Evolutionary conservation across 2,329 filamentous ascomycete species (phyloP).

Genomic region (Coniosporium tulheliwenetii): DNA sequence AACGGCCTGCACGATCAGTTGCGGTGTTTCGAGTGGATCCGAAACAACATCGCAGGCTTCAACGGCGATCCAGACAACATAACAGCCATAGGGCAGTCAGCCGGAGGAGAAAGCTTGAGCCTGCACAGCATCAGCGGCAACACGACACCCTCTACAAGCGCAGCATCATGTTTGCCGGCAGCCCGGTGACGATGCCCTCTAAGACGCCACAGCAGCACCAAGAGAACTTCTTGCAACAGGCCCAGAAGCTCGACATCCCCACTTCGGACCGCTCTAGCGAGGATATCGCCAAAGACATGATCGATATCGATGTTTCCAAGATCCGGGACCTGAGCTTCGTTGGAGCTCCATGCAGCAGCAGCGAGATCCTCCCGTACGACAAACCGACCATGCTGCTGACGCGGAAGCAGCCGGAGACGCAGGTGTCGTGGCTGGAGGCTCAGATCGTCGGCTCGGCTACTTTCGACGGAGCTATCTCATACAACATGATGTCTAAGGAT

Average conservation of each 20-base stretch:
- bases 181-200: conserved; percentile 6
- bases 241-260: conserved; percentile 3
- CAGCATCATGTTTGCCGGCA: conserved; percentile 5
- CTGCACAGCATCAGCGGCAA: conserved; percentile 3
- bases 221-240: conserved; percentile 5
- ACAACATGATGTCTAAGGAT: conserved; percentile 22
- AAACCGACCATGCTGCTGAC: conserved; percentile 4
- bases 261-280: not conserved
- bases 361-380: conserved; percentile 4
- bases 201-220: conserved; percentile 5
- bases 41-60: conserved; percentile 3
- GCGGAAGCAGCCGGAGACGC: not conserved
- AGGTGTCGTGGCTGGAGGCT: conserved; percentile 1
- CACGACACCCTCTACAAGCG: conserved; percentile 4
- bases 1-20: conserved; percentile 1
- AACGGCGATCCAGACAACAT: conserved; percentile 3
- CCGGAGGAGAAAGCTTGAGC: conserved; percentile 6
- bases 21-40: conserved; percentile 4
- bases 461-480: conserved; percentile 14
- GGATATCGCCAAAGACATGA: conserved; percentile 4
- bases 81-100: conserved; percentile 6
- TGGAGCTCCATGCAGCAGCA: conserved; percentile 4
- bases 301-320: conserved; percentile 3
- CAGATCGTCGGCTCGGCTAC: conserved; percentile 8
- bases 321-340: conserved; percentile 4